Conservation (phyloP, 2,329 filamentous ascomycete species). For the Fusarium palustre region DNA sequence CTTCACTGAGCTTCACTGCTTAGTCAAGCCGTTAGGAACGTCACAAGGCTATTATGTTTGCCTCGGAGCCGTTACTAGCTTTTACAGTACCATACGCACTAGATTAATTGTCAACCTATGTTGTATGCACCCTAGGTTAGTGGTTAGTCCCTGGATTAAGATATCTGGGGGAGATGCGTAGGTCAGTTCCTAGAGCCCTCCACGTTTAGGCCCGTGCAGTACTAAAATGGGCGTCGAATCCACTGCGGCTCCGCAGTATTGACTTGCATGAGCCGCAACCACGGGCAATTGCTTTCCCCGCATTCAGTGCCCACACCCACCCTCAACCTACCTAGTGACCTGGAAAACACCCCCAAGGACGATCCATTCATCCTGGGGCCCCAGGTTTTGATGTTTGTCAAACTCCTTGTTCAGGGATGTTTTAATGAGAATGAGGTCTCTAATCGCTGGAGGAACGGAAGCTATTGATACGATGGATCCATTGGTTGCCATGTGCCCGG, state of each 20-base stretch:
- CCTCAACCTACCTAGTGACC: not conserved
- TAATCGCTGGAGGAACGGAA: constrained; percentile 29
- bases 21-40: not conserved
- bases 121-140: too few relatives aligned
- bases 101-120: constrained; percentile 24
- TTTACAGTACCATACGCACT: constrained; percentile 14
- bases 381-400: constrained; percentile 38
- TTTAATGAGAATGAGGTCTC: constrained; percentile 16
- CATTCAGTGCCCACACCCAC: constrained; percentile 37
- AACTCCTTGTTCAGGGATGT: constrained; percentile 21
- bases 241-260: constrained; percentile 49
- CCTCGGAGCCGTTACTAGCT: not conserved
- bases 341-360: constrained; percentile 31
- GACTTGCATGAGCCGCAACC: constrained; percentile 50
- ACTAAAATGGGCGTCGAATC: constrained; percentile 32
- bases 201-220: constrained; percentile 38
- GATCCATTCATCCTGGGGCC: constrained; percentile 43
- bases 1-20: constrained; percentile 16
- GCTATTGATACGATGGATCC: constrained; percentile 6
- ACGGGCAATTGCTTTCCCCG: constrained; percentile 45
- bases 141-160: constrained; percentile 16
- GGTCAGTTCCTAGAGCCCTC: constrained; percentile 40
- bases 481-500: constrained; percentile 7
- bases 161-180: constrained; percentile 40
- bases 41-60: not conserved